Conservation (phyloP, 495 filamentous ascomycete genomes). For the Tuber microsphaerosporum region DNA sequence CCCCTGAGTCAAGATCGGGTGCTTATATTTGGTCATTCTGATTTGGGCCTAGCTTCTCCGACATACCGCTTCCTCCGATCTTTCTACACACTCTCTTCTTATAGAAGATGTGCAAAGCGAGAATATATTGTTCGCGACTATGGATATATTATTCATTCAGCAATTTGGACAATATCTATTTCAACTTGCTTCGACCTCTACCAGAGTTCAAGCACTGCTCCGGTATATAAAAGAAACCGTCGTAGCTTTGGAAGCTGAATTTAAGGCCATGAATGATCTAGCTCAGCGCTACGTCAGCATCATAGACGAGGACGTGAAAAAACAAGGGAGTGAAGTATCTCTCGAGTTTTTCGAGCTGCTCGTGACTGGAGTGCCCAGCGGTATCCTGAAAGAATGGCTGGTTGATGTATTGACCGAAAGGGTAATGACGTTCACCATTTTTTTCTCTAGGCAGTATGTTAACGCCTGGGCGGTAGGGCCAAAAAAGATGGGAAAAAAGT, state of each 20-base stretch:
- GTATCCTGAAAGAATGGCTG: slow-evolving; percentile 75
- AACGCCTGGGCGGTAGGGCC: slow-evolving; percentile 54
- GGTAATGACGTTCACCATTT: slow-evolving; percentile 48
- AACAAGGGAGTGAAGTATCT: slow-evolving; percentile 53
- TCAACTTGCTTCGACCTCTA: slow-evolving; percentile 74
- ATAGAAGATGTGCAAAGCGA: slow-evolving; percentile 45
- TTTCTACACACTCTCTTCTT: slow-evolving; percentile 70
- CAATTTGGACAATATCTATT: slow-evolving; percentile 73
- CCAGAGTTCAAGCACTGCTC: slow-evolving; percentile 75
- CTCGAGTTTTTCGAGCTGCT: slow-evolving; percentile 79
- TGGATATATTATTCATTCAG: slow-evolving; percentile 75
- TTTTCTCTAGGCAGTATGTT: slow-evolving; percentile 21
- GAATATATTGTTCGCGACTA: slow-evolving; percentile 59
- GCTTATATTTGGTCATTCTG: slow-evolving; percentile 14
- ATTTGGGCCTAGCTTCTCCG: slow-evolving; percentile 45
- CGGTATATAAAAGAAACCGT: slow-evolving; percentile 74
- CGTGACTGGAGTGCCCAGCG: slow-evolving; percentile 72
- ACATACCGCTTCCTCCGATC: slow-evolving; percentile 66
- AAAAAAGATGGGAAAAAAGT: slow-evolving; percentile 92
- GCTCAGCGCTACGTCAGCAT: slow-evolving; percentile 67
- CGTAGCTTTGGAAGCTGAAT: slow-evolving; percentile 65
- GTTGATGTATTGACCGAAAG: slow-evolving; percentile 78
- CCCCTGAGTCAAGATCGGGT: slow-evolving; percentile 45
- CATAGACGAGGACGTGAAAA: slow-evolving; percentile 58
- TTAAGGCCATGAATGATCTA: slow-evolving; percentile 73